Evolutionary conservation across 208 protist species (phyloP).

Genomic region (Crithidia fasciculata): DNA sequence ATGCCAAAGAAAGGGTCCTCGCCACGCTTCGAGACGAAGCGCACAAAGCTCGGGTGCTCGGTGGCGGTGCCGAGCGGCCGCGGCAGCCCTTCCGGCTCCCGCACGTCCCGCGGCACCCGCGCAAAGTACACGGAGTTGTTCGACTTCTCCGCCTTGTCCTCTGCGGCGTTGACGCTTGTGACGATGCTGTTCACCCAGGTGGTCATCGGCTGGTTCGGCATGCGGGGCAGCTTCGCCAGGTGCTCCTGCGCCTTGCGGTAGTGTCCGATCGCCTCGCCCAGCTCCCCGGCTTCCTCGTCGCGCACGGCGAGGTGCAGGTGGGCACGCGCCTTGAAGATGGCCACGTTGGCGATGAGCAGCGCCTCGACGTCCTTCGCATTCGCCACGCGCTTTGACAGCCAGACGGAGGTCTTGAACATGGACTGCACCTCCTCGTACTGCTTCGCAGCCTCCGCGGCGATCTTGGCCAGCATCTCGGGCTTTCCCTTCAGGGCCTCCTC

Average conservation of each 20-base stretch:
- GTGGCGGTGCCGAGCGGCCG: constrained; percentile 68
- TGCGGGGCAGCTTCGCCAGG: constrained; percentile 57
- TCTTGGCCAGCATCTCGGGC: constrained; percentile 74
- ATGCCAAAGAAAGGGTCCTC: constrained; percentile 91
- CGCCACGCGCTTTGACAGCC: constrained; percentile 39
- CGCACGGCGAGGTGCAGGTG: constrained; percentile 70
- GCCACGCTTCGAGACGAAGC: constrained; percentile 62
- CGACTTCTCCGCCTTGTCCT: constrained; percentile 64
- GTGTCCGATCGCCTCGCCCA: constrained; percentile 75
- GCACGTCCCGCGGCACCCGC: constrained; percentile 74
- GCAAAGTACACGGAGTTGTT: constrained; percentile 85
- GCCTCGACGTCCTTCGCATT: constrained; percentile 59
- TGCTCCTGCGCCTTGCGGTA: constrained; percentile 67
- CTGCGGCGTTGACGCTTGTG: constrained; percentile 56
- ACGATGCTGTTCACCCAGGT: constrained; percentile 75
- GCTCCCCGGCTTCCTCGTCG: constrained; percentile 45
- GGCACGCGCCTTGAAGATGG: constrained; percentile 71
- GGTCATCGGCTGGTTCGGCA: constrained; percentile 46
- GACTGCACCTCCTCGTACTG: constrained; percentile 69
- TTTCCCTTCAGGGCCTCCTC: constrained; percentile 74
- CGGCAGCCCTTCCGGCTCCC: constrained; percentile 55
- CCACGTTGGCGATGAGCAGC: constrained; percentile 42
- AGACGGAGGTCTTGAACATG: constrained; percentile 51
- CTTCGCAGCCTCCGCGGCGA: constrained; percentile 73
- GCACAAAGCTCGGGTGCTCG: constrained; percentile 53